Evolutionary conservation across 2,329 filamentous ascomycete species (phyloP).

Genomic region (Blastomyces silverae): DNA sequence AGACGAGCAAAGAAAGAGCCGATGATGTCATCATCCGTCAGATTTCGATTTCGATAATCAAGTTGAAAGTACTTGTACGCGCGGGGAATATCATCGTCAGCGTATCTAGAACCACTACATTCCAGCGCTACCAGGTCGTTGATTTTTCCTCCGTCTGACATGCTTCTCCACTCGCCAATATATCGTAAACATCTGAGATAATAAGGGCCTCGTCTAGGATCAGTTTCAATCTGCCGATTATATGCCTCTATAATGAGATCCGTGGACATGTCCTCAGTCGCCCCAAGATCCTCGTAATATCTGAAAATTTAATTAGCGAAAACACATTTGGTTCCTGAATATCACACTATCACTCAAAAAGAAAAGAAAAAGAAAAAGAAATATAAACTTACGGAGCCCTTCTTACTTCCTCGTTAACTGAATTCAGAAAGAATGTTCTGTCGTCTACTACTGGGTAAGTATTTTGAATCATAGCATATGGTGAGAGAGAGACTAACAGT

Average conservation of each 20-base stretch:
- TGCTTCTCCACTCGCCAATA: conserved; percentile 49
- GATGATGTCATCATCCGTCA: conserved; percentile 56
- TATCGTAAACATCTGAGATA: conserved; percentile 61
- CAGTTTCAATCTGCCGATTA: conserved; percentile 51
- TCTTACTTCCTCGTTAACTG: background rate
- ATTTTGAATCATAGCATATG: background rate
- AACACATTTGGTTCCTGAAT: background rate
- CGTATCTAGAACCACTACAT: conserved; percentile 53
- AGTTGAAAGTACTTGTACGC: conserved; percentile 58
- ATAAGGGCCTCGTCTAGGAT: conserved; percentile 50
- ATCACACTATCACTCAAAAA: background rate
- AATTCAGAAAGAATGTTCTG: background rate
- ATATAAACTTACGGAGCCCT: conserved; percentile 9
- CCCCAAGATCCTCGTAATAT: conserved; percentile 58
- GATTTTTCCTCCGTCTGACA: conserved; percentile 43
- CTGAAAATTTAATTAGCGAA: conserved; percentile 25
- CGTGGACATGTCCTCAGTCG: conserved; percentile 57
- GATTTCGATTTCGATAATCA: conserved; percentile 37
- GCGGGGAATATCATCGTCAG: conserved; percentile 49
- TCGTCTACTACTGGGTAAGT: conserved; percentile 18
- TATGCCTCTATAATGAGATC: conserved; percentile 57
- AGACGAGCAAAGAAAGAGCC: conserved; percentile 55
- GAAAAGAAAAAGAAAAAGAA: background rate
- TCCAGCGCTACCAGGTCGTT: conserved; percentile 52
- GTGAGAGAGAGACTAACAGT: conserved; percentile 30